These are phyloP conservation scores for Leccinum disarticulatum DNA, from an alignment of 768 basidiomycete species.

Conservation along the genomic window DNA sequence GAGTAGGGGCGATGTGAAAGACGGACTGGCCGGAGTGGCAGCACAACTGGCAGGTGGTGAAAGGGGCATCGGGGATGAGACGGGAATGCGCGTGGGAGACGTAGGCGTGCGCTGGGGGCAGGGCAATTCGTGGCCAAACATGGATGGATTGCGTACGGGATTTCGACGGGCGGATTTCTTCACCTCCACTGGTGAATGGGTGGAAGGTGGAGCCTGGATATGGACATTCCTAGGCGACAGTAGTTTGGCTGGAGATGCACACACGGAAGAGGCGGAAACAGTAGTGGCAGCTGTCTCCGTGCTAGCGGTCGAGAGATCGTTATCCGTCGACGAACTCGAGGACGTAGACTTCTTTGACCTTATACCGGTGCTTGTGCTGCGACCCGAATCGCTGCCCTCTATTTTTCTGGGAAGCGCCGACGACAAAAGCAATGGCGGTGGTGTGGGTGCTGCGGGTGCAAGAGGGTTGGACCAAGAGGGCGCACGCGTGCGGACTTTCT, in stretches of 20 bases:
- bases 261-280: conserved; percentile 20
- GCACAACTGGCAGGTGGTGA: conserved; percentile 13
- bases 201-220: conserved; percentile 23
- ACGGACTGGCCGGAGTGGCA: conserved; percentile 6
- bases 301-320: conserved; percentile 33
- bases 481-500: conserved; percentile 53
- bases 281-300: conserved; percentile 32
- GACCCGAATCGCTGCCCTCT: conserved; percentile 15
- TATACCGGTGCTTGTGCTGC: conserved; percentile 19
- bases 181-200: conserved; percentile 18
- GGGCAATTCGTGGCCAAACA: conserved; percentile 66
- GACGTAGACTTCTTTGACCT: conserved; percentile 27
- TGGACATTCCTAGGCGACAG: conserved; percentile 22
- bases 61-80: conserved; percentile 29
- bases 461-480: conserved; percentile 33
- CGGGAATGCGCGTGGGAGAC: conserved; percentile 31
- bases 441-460: conserved; percentile 21
- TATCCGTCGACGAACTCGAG: conserved; percentile 33
- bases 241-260: conserved; percentile 20
- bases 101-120: conserved; percentile 38
- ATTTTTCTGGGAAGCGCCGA: conserved; percentile 14
- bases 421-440: conserved; percentile 25
- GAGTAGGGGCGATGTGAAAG: conserved; percentile 17
- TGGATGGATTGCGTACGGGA: conserved; percentile 59
- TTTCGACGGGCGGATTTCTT: conserved; percentile 41